Percentiles rank a stretch among this genome's conserved stretches.
phyloP scores from a whole-genome alignment of 2,329 filamentous ascomycete species.

The Sporothrix curviconia region DNA sequence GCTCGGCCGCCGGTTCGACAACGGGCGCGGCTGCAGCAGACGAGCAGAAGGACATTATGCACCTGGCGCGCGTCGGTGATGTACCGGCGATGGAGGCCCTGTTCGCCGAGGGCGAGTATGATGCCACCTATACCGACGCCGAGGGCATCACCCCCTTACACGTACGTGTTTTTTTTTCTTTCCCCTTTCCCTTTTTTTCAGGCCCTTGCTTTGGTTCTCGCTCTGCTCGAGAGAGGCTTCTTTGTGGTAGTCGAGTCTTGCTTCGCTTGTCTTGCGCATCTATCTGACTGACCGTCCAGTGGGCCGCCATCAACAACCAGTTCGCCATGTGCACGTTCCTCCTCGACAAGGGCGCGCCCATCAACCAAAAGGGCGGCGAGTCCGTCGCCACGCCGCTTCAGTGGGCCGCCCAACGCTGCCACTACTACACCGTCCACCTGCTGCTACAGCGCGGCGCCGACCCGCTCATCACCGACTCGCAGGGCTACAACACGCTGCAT shows the following conservation, averaged over 20 bases:
- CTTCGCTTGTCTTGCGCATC: not conserved
- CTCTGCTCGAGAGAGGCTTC: not conserved
- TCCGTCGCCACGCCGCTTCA: slow-evolving; percentile 89
- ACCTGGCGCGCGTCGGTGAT: slow-evolving; percentile 83
- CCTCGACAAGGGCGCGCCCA: slow-evolving; percentile 73
- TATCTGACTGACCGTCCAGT: slow-evolving; percentile 47
- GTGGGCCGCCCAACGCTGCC: slow-evolving; percentile 93
- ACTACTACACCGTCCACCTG: slow-evolving; percentile 94
- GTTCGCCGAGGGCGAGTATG: slow-evolving; percentile 74
- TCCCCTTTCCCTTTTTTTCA: not conserved
- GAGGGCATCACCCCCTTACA: slow-evolving; percentile 95
- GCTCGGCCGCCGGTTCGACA: slow-evolving; percentile 16
- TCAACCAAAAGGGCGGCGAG: slow-evolving; percentile 93
- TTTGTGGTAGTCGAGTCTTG: not conserved
- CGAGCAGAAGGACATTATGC: slow-evolving; percentile 78
- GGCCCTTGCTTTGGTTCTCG: not conserved
- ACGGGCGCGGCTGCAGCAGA: not conserved
- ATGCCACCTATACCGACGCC: slow-evolving; percentile 76
- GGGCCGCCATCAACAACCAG: slow-evolving; percentile 98
- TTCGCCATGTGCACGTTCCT: slow-evolving; percentile 96
- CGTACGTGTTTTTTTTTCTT: slow-evolving; percentile 39
- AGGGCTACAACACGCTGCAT: slow-evolving; percentile 97
- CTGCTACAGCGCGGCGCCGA: slow-evolving; percentile 88
- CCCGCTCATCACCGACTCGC: slow-evolving; percentile 82
- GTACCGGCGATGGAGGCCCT: slow-evolving; percentile 80